Evolutionary conservation across 441 rosid species (phyloP).

Genomic region (Gossypium schwendimanii): DNA sequence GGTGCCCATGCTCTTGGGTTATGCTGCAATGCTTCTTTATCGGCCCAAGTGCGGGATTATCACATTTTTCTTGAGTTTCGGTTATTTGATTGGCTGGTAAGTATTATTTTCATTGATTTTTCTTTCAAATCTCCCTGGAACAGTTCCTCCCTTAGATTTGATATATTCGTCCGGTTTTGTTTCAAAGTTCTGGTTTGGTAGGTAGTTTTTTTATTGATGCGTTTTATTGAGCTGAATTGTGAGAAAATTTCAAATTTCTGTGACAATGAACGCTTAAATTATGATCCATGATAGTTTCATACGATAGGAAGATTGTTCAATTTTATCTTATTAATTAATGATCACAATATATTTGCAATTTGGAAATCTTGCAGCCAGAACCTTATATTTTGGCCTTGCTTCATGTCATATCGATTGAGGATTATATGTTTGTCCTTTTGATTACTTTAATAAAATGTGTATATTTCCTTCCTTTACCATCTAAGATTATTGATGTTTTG

Average conservation of each 20-base stretch:
- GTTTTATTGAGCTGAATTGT: background rate
- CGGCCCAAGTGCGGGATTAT: slow-evolving; percentile 62
- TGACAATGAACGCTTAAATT: background rate
- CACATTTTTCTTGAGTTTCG: slow-evolving; percentile 70
- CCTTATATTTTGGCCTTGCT: background rate
- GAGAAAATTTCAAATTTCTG: background rate
- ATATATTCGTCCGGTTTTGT: no score
- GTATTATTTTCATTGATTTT: background rate
- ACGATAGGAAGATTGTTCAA: background rate
- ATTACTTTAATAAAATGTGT: no score
- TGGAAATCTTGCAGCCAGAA: background rate
- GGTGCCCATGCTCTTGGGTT: slow-evolving; percentile 74
- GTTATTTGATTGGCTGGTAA: slow-evolving; percentile 89
- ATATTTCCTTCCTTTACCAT: background rate
- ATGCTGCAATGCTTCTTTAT: slow-evolving; percentile 64
- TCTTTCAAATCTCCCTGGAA: background rate
- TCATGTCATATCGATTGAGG: background rate
- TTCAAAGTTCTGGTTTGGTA: no score
- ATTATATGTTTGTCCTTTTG: background rate
- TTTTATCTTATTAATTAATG: background rate
- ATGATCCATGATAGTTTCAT: background rate
- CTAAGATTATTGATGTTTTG: background rate
- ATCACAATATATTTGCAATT: background rate
- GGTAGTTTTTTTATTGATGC: no score
- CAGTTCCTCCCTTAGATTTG: no score